Base-by-base conservation (phyloP, 164 flowering plant genomes). In the Vitis rupestris region DNA sequence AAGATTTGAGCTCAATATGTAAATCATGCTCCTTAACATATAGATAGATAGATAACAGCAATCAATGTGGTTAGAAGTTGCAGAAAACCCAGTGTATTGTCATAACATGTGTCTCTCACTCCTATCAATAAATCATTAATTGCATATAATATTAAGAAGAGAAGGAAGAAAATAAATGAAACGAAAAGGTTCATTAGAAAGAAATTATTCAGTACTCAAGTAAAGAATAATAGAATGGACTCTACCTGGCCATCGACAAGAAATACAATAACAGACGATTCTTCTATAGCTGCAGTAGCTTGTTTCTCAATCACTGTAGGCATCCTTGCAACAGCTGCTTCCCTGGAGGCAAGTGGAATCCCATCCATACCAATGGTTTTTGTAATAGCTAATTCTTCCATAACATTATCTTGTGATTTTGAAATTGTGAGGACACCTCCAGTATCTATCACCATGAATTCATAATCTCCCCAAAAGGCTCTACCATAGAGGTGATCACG, bases 401-500 rank as follows among this genome's bases (percentile, higher is more conserved):
- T 79, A 53, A 90, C 84, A 75, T 74, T 74, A 73, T 74, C 76
- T 53, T 88, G 94, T 67, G 96, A 87, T 73, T 90, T 89, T 59
- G 99, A 80, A 63, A 93, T 72, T 44, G 81, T 86, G 56, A 95
- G 81, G 65, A 95, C 99, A 65, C 99, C 99, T 63, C 99, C 99
- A 52, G 99, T 95, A 71, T 95, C 99, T 27, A 95, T 82, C 63
- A 95, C 94, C 97, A 95, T 87, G 70, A 95, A 93, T 68, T 95
- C 99, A 77, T 75, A 51, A n/a, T 79, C 86, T 54, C 98, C 98
- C 99, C 99, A 95, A 75, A 75, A 90, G 11, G 96, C 83, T 83
- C 98, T 88, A 47, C 98, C 98, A 78, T 95, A 95, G 77, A 95
- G 78, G 54, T 98, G 96, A 76, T 95, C 99, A 86, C 99, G 86